Evolutionary conservation across 192 early-diverging fungal genomes (phyloP).

Genomic region (Obelidium mucronatum): DNA sequence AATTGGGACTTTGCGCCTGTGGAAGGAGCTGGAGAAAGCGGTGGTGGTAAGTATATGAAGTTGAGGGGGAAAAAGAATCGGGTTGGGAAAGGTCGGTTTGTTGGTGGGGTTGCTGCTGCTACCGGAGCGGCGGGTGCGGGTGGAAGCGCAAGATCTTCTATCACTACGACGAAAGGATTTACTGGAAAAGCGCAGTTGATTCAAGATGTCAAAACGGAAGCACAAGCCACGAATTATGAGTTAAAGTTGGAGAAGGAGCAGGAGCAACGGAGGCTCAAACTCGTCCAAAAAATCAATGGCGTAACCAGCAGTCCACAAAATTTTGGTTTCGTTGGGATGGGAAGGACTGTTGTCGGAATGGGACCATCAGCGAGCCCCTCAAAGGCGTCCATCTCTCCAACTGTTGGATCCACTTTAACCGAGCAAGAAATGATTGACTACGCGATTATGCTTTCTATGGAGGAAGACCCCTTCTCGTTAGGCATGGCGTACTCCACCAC

Average conservation of each 20-base stretch:
- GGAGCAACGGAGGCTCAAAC: constrained; percentile 13
- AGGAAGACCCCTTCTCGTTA: constrained; percentile 17
- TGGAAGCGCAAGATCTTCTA: background rate
- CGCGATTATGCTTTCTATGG: constrained; percentile 40
- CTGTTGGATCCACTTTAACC: background rate
- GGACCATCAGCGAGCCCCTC: background rate
- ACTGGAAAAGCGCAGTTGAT: constrained; percentile 19
- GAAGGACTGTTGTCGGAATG: background rate
- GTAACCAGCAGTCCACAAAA: background rate
- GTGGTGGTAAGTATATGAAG: background rate
- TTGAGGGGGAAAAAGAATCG: background rate
- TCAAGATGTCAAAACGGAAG: constrained; percentile 20
- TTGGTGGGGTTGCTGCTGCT: constrained; percentile 3
- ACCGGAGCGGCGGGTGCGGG: background rate
- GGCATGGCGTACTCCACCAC: background rate
- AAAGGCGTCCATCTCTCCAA: background rate
- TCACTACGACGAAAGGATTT: background rate
- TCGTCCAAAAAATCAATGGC: constrained; percentile 22
- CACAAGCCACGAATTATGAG: constrained; percentile 6
- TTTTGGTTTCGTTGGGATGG: constrained; percentile 16
- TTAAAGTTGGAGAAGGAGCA: constrained; percentile 10
- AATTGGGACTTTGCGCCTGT: constrained; percentile 36
- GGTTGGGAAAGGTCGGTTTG: constrained; percentile 3
- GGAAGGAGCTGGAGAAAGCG: background rate
- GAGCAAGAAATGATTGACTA: constrained; percentile 37